phyloP scores from a whole-genome alignment of 2,329 filamentous ascomycete genomes.

The Lachnellula cervina region DNA sequence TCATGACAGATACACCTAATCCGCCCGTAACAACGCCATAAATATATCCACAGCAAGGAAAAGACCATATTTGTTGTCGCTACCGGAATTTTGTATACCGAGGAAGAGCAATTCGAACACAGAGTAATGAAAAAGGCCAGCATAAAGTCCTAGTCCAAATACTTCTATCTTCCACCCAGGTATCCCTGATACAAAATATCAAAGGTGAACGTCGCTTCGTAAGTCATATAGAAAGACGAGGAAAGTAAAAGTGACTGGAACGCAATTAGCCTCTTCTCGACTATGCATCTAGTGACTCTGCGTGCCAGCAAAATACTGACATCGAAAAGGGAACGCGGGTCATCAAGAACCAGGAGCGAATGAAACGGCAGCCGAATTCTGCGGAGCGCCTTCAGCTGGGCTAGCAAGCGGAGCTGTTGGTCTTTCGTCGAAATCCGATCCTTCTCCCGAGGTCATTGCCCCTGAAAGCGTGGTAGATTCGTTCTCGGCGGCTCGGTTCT shows the following conservation, averaged over 20 bases:
- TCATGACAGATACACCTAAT: not conserved
- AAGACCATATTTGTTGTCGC: not conserved
- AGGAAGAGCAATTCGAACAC: not conserved
- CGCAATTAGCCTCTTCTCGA: not conserved
- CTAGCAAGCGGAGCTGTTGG: constrained; percentile 12
- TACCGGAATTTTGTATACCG: not conserved
- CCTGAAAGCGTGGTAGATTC: constrained; percentile 4
- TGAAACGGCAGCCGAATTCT: not conserved
- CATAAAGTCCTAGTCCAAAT: no score
- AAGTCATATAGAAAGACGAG: not conserved
- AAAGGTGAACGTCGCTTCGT: not conserved
- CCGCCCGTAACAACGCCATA: not conserved
- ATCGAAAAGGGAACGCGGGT: not conserved
- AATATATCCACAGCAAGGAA: not conserved
- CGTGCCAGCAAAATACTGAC: not conserved
- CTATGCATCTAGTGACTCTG: not conserved
- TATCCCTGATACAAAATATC: not conserved
- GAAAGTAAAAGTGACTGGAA: not conserved
- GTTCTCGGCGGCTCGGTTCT: constrained; percentile 18
- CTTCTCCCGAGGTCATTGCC: constrained; percentile 12
- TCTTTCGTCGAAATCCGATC: constrained; percentile 8
- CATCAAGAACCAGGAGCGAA: constrained; percentile 6
- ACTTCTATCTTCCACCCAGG: no score
- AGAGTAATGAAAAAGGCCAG: not conserved
- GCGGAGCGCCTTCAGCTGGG: constrained; percentile 5